Evolutionary conservation across 805 yeast species (phyloP), one percentile per base, ranked within the genome.

Genomic region (Barnettozyma californica): DNA sequence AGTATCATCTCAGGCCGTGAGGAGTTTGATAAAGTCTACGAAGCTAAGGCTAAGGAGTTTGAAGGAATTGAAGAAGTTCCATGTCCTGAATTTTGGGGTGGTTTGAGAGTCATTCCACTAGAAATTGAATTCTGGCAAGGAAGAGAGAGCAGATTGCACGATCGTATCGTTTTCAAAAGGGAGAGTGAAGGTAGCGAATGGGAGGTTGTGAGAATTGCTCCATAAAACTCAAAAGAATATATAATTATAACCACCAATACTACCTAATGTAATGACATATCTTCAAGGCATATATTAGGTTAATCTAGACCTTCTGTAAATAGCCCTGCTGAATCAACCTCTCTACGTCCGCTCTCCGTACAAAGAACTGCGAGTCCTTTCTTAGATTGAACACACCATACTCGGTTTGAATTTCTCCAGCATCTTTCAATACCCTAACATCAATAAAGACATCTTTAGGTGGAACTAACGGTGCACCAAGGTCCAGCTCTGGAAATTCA

Each of bases 101-200:
- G 99, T 0, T 64, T 94, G 44, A 76, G 96, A 61, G 75, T 94
- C 16, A 81, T 85, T 38, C 99, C 99, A 5, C 69, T 87, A 41
- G 96, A 89, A 62, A 77, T 92, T 55, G 99, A 94, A 69, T 94
- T 92, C 63, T 94, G 98, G 97, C 99, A 94, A 70, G 99, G 99
- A 16, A 81, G 99, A 54, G 74, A 77, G 51, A 84, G 87, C 61
- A 78, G 99, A 65, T 72, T 92, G 45, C 99, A 94, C 66, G 99
- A 94, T 66, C 78, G 99, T 57, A 73, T 91, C 44, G 79, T 83
- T 13, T 91, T 76, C 67, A 75, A 77, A 52, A 75, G 95, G 64
- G 79, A 77, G 21, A 55, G 64, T 9, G 76, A 69, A 16, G 73
- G 68, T 13, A 71, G 65, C 1, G 68, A 73, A 29, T 91, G 95